Conservation (phyloP, 2,329 filamentous ascomycete species). For the Ilyonectria mors-panacis region DNA sequence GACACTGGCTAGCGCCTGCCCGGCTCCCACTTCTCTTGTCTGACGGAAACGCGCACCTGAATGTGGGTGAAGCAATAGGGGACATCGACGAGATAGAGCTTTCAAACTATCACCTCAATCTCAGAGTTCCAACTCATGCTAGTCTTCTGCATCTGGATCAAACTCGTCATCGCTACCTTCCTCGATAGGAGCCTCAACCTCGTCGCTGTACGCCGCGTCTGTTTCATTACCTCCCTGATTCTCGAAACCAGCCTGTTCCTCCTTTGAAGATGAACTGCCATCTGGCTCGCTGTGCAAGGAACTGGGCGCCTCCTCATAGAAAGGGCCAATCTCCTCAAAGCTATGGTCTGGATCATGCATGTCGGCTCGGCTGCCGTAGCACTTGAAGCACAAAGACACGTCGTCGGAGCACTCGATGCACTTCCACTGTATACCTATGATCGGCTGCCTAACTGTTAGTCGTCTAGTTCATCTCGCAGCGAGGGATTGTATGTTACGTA, state of each 20-base stretch:
- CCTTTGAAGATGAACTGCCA: not conserved
- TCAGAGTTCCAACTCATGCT: not conserved
- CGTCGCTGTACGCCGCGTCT: not conserved
- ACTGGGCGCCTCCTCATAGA: not conserved
- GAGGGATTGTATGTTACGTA: not conserved
- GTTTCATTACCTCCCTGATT: not conserved
- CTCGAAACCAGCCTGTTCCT: not conserved
- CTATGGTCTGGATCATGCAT: not conserved
- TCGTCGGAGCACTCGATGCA: constrained; percentile 8
- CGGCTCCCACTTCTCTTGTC: no score
- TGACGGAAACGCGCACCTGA: no score
- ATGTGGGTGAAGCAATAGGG: constrained; percentile 1
- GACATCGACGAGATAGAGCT: not conserved
- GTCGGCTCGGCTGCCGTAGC: not conserved
- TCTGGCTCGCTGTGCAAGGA: not conserved
- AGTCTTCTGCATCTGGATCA: not conserved
- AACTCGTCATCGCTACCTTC: not conserved
- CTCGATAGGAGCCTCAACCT: not conserved
- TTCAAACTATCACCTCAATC: not conserved
- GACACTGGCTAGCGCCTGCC: not conserved
- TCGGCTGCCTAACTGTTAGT: not conserved
- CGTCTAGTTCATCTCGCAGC: not conserved
- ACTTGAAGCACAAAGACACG: constrained; percentile 4
- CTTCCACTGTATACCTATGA: constrained; percentile 1
- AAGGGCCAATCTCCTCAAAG: constrained; percentile 2